Evolutionary conservation across 2,329 filamentous ascomycete species (phyloP).

Genomic region (Colletotrichum sp.): DNA sequence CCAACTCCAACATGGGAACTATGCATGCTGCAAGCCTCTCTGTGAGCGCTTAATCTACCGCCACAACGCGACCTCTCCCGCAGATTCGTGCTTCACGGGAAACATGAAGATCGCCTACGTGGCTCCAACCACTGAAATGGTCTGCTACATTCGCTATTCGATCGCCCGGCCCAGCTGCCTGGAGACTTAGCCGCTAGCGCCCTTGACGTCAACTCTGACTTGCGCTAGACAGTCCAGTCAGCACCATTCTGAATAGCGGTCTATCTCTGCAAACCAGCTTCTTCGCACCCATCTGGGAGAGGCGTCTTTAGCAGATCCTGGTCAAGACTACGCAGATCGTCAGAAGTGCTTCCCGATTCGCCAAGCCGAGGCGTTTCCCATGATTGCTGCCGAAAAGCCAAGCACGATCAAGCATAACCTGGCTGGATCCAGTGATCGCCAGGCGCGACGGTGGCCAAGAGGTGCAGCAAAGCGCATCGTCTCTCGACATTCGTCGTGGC

Average conservation of each 20-base stretch:
- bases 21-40: neutral
- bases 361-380: neutral
- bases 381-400: neutral
- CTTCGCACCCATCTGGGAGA: neutral
- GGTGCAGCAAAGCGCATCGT: neutral
- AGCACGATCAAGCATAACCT: neutral
- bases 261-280: neutral
- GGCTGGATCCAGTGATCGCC: neutral
- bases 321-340: neutral
- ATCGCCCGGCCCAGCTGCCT: neutral
- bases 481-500: neutral
- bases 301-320: neutral
- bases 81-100: neutral
- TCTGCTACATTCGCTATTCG: constrained; percentile 5
- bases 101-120: constrained; percentile 10
- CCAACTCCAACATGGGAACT: neutral
- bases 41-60: constrained; percentile 13
- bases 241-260: neutral
- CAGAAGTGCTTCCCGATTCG: neutral
- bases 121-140: constrained; percentile 10
- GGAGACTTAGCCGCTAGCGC: constrained; percentile 4
- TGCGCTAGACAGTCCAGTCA: neutral
- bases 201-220: neutral
- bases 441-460: neutral
- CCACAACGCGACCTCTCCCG: neutral